Evolutionary conservation across 495 filamentous ascomycete genomes (phyloP), one percentile per base, ranked within the genome.

Genomic region (Lepidopterella palustris): DNA sequence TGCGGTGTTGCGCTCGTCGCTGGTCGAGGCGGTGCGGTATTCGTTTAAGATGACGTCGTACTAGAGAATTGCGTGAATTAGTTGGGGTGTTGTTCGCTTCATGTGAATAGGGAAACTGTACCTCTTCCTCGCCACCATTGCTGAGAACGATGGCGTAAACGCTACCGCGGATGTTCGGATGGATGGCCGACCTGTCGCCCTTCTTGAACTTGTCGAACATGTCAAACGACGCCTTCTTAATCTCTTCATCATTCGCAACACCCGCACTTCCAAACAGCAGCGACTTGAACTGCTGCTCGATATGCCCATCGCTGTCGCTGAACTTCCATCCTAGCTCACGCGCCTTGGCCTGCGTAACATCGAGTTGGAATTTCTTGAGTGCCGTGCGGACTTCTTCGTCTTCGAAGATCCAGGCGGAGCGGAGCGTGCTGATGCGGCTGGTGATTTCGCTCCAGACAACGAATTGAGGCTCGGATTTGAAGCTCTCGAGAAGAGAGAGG

Each of bases 361-460:
- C 80, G 31, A 84, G 83, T 69, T 92, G 84, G 80, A 97, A 95
- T 8, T 80, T 77, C 74, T 88, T 87, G 21, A 98, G 79, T 5
- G 87, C 89, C 59, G 89, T 84, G 52, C 80, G 82, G 25, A 85
- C 81, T 53, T 83, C 76, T 58, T 82, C 65, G 63, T 91, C 84
- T 73, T 96, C 91, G 66, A 96, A 98, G 26, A 92, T 73, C 91
- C 90, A 97, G 23, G 92, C 87, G 27, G 78, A 78, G 59, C 90
- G 87, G 31, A 97, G 80, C 20, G 82, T 78, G 2, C 82, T 81
- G 61, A 97, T 81, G 32, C 90, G 84, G 13, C 84, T 78, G 32
- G 90, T 79, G 55, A 97, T 87, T 76, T 97, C 90, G 63, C 87
- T 87, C 93, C 93, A 97, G 21, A 97, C 93, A 27, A 97, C 86